Evolutionary conservation across 306 rosid genomes (phyloP), one percentile per base, ranked within the genome.

Genomic region (Pyrus bretschneideri): DNA sequence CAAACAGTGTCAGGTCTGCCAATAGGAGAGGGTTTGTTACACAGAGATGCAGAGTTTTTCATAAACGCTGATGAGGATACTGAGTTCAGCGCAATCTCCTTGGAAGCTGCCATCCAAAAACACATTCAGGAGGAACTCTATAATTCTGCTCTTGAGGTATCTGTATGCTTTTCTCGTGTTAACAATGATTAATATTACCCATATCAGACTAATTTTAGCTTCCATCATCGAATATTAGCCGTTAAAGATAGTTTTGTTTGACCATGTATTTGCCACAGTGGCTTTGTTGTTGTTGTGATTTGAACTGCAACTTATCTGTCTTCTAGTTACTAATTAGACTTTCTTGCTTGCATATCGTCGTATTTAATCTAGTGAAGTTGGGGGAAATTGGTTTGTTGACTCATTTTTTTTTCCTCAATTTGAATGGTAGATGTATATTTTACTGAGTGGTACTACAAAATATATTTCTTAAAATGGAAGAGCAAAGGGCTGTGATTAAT

Each of bases 81-180:
- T 65, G 96, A 91, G 80, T 84, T 90, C 81, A 89, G 85, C 80
- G 89, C 93, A 66, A 76, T 94, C 76, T 94, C 98, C 52, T 94
- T 93, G 97, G 98, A 94, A 80, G 95, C 96, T 77, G 85, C 96
- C 67, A 89, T 90, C 81, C 98, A 94, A 78, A 89, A 90, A 70
- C 98, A 92, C 86, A 85, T 94, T 80, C 95, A 90, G 84, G 97
- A 93, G 83, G 98, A 94, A 64, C 85, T 94, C 54, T 87, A 92
- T 54, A 85, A 84, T 84, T 88, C 97, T 79, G 69, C 88, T 74
- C 92, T 85, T 68, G 91, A 89, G 93, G 98, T 94, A 79, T 68
- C 72, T 17, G 25, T 55, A 44, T 76, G 15, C 33, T 70, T 55
- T 35, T 40, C 57, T 22, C 17, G 12, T 42, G 45, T 42, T 42